These are phyloP conservation scores for Cinnamomum micranthum DNA, from an alignment of 164 flowering plant species.

Conservation along the genomic window DNA sequence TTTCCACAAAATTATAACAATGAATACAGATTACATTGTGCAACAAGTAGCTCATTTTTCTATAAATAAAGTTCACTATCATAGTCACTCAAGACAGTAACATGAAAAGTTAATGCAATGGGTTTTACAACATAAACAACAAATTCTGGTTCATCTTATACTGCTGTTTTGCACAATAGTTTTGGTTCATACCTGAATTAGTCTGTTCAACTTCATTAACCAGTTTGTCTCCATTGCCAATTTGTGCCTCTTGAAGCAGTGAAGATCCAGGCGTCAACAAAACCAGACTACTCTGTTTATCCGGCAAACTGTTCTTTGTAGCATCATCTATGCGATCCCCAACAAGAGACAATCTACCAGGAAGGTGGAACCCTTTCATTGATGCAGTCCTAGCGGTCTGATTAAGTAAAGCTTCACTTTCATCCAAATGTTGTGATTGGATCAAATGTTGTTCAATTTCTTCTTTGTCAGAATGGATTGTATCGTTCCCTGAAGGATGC, in stretches of 20 bases:
- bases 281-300: slow-evolving; percentile 4
- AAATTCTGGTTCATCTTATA: not conserved
- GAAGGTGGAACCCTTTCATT: not conserved
- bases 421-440: not conserved
- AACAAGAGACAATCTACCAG: not conserved
- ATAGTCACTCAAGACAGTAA: not conserved
- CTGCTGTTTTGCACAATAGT: too few relatives aligned
- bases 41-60: not conserved
- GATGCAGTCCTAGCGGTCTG: not conserved
- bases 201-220: not conserved
- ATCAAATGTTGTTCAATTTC: not conserved
- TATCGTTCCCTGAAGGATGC: slow-evolving; percentile 8
- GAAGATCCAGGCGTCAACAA: slow-evolving; percentile 2
- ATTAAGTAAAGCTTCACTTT: not conserved
- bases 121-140: not conserved
- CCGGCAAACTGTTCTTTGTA: not conserved
- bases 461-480: slow-evolving; percentile 6
- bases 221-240: not conserved
- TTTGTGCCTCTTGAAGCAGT: not conserved
- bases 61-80: not conserved
- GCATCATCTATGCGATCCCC: not conserved
- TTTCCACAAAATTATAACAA: too few relatives aligned
- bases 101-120: not conserved
- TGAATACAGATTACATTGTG: too few relatives aligned
- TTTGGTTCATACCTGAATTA: slow-evolving; percentile 8